Evolutionary conservation across 2,329 filamentous ascomycete genomes (phyloP).

Genomic region (Cordyceps farinosa): DNA sequence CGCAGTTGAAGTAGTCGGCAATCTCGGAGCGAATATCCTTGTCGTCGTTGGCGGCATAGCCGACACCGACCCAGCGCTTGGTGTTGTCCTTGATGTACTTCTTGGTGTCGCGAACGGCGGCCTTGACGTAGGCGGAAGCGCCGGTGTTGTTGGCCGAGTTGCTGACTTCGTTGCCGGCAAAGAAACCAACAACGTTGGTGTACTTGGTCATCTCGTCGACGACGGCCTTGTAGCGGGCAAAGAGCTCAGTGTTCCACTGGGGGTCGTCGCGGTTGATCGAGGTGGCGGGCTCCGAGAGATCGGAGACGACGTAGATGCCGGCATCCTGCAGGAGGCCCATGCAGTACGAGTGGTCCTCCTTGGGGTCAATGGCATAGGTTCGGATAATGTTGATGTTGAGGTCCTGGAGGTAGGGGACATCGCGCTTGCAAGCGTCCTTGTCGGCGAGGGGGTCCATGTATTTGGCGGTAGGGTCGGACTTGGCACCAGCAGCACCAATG

Average conservation of each 20-base stretch:
- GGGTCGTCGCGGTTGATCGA: slow-evolving; percentile 85
- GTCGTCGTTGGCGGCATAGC: slow-evolving; percentile 95
- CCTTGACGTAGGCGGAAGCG: slow-evolving; percentile 94
- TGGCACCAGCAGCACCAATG: slow-evolving; percentile 51
- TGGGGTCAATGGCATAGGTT: slow-evolving; percentile 88
- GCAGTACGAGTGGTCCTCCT: slow-evolving; percentile 72
- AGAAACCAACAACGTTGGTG: slow-evolving; percentile 93
- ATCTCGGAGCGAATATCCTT: slow-evolving; percentile 75
- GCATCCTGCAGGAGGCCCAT: slow-evolving; percentile 79
- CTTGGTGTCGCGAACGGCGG: slow-evolving; percentile 94
- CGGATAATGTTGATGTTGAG: slow-evolving; percentile 90
- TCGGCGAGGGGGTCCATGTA: slow-evolving; percentile 86
- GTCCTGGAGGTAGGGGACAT: slow-evolving; percentile 75
- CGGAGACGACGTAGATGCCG: slow-evolving; percentile 93
- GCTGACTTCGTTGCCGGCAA: slow-evolving; percentile 96
- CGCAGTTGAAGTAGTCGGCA: slow-evolving; percentile 94
- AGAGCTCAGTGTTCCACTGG: slow-evolving; percentile 75
- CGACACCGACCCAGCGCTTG: slow-evolving; percentile 80
- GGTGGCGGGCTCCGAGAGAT: slow-evolving; percentile 73
- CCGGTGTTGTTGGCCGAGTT: slow-evolving; percentile 85
- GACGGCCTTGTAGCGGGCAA: slow-evolving; percentile 76
- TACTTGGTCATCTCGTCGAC: slow-evolving; percentile 79
- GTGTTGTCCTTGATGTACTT: slow-evolving; percentile 79
- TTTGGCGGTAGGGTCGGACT: slow-evolving; percentile 37
- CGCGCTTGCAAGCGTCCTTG: slow-evolving; percentile 68